Evolutionary conservation across 2,329 filamentous ascomycete species (phyloP), one percentile per base, ranked within the genome.

Genomic region (Talaromyces piceae): DNA sequence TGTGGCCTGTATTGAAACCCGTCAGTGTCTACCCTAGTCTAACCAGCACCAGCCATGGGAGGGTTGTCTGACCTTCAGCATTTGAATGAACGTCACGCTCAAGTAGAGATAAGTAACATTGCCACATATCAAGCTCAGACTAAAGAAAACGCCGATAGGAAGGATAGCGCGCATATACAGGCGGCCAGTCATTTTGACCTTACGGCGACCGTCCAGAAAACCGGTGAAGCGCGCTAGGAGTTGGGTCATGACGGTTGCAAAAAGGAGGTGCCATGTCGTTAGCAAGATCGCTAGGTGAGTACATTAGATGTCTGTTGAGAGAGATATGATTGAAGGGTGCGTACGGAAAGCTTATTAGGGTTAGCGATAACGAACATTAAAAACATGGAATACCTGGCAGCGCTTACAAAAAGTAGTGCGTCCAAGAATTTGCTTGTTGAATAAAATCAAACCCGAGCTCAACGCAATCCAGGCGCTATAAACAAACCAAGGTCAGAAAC

Each of bases 391-490:
- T 33, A 47, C 18, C n/a, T n/a, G n/a, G n/a, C n/a, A 1, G 37
- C 33, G 65, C 84, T 77, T 79, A 88, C 85, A 81, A 77, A 96
- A 96, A 57, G 87, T 80, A 56, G 86, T 79, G 28, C 86, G 91
- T 64, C 91, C 84, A 57, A 97, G 81, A 63, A 98, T 89, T 83
- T 88, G 95, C 82, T 98, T 98, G 83, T 98, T 97, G 85, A 96
- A 97, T 55, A 98, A 78, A 69, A 97, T 98, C 67, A 96, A 89
- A 62, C 86, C 88, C 39, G 90, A 95, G 64, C 88, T 95, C 69
- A 96, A 79, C 53, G 84, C 77, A 67, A 98, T 97, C 93, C 93
- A 98, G 61, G 84, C 78, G 63, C 91, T 95, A 31, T n/a, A 37
- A 18, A 18, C n/a, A 23, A 25, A 43, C 22, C 25, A 28, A n/a